A percentile compares a stretch with the other conserved stretches of the same genome.
phyloP scores from a whole-genome alignment of 306 rosid genomes.

The Pueraria montana region DNA sequence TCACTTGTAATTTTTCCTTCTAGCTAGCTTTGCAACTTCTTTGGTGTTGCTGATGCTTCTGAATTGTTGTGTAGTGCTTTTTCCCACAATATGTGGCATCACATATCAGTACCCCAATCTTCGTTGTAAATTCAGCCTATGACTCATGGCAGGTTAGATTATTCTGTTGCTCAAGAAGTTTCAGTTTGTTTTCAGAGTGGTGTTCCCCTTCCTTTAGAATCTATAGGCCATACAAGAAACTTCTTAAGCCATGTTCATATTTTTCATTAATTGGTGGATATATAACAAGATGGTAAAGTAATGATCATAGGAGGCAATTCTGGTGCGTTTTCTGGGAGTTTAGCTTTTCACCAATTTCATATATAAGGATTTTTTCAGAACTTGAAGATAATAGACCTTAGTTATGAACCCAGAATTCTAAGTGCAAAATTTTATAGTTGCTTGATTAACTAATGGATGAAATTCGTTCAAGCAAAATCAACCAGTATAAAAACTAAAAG shows the following conservation, averaged over 20 bases:
- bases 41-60: conserved; percentile 34
- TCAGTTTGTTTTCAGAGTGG: not conserved
- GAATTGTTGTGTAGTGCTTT: conserved; percentile 73
- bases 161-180: conserved; percentile 7
- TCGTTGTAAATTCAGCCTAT: conserved; percentile 87
- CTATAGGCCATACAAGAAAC: not conserved
- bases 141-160: conserved; percentile 96
- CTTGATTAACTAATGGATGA: not conserved
- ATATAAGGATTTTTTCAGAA: conserved; percentile 14
- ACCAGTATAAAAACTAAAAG: not conserved
- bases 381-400: conserved; percentile 13
- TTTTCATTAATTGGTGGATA: conserved; percentile 22
- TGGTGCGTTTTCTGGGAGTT: not conserved
- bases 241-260: conserved; percentile 6
- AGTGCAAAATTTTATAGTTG: not conserved
- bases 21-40: conserved; percentile 1
- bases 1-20: conserved; percentile 24
- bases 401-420: not conserved
- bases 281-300: not conserved
- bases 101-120: conserved; percentile 71
- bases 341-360: not conserved
- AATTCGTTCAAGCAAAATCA: not conserved
- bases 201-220: conserved; percentile 1
- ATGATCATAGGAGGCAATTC: not conserved
- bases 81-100: conserved; percentile 78